A percentile compares a stretch with the other conserved stretches of the same genome.
phyloP scores from a whole-genome alignment of 306 rosid species.

The Glycine soja region DNA sequence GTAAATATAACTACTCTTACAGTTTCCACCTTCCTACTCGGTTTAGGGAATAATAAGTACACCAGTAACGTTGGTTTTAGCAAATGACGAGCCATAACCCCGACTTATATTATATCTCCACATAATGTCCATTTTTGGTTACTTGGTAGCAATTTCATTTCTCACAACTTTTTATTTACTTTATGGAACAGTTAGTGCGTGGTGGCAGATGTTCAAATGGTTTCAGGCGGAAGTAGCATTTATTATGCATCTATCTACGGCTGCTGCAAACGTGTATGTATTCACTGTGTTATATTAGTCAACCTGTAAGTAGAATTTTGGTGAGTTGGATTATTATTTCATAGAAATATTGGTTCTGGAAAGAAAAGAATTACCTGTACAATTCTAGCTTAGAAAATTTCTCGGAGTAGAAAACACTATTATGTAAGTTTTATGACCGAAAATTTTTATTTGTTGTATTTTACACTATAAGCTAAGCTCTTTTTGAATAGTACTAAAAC shows the following conservation, averaged over 20 bases:
- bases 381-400: slow-evolving; percentile 32
- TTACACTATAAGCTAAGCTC: not conserved
- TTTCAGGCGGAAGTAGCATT: slow-evolving; percentile 6
- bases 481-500: not conserved
- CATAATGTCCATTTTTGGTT: slow-evolving; percentile 12
- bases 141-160: slow-evolving; percentile 18
- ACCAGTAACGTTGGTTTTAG: not conserved
- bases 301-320: slow-evolving; percentile 58
- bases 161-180: not conserved
- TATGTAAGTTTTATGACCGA: not conserved
- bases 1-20: not conserved
- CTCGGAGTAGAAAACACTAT: slow-evolving; percentile 10
- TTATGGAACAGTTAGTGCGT: slow-evolving; percentile 25
- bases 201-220: slow-evolving; percentile 38
- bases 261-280: slow-evolving; percentile 36
- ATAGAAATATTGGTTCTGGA: slow-evolving; percentile 10
- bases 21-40: not conserved
- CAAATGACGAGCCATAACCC: not conserved
- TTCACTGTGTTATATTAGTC: slow-evolving; percentile 36
- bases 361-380: slow-evolving; percentile 26
- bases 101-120: slow-evolving; percentile 14
- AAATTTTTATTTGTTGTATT: not conserved
- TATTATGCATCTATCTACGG: slow-evolving; percentile 29
- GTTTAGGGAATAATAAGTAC: slow-evolving; percentile 5
- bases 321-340: slow-evolving; percentile 25